Evolutionary conservation across 768 basidiomycete species (phyloP).

Genomic region (Cystobasidium ongulense): DNA sequence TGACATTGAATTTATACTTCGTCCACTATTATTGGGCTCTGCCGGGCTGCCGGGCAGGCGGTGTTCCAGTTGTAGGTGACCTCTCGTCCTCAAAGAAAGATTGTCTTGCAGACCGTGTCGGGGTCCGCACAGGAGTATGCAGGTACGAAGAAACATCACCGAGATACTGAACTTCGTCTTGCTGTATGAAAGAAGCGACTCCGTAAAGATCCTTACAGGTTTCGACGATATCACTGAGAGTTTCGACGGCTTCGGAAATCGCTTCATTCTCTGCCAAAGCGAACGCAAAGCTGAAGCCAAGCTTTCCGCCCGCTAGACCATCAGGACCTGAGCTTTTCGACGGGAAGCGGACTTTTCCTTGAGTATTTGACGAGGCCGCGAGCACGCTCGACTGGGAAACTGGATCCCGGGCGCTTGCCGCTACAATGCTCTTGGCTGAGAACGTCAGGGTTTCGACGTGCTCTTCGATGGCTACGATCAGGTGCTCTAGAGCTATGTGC

Average conservation of each 20-base stretch:
- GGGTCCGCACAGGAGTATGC: conserved; percentile 6
- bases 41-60: not conserved
- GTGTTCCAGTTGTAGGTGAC: not conserved
- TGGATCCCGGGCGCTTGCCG: not conserved
- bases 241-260: not conserved
- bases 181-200: conserved; percentile 12
- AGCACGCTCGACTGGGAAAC: not conserved
- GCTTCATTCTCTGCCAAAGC: conserved; percentile 25
- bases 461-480: conserved; percentile 5
- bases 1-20: too few species aligned
- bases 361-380: not conserved
- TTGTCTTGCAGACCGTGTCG: not conserved
- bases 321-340: not conserved
- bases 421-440: not conserved
- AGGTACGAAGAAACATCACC: not conserved
- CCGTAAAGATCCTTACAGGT: conserved; percentile 16
- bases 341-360: not conserved
- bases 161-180: conserved; percentile 11
- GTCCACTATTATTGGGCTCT: too few species aligned
- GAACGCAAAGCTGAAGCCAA: conserved; percentile 28
- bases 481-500: not conserved
- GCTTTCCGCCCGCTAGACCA: not conserved
- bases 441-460: not conserved
- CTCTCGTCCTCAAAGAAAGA: not conserved
- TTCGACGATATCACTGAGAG: conserved; percentile 1